Base-by-base conservation (phyloP, 306 rosid genomes). In the Fagus sylvatica region DNA sequence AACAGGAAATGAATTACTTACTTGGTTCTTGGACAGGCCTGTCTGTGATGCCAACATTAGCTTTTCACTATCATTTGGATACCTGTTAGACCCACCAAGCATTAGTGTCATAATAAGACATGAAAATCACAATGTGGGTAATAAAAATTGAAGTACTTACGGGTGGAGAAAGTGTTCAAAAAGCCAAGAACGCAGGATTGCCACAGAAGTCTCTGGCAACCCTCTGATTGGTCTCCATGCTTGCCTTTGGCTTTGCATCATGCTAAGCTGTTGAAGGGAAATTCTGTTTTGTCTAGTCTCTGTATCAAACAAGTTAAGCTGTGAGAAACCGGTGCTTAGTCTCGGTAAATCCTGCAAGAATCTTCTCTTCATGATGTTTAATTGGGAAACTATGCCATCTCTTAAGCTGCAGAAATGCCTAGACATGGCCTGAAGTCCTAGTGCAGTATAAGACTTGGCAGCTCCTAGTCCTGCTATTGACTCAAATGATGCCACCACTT, bases 141-240 rank as follows among this genome's bases (percentile, higher is more conserved):
- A 70, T 17, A 43, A 54, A 74, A 65, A 73, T 43, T 1, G 53
- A 73, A 69, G 53, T 39, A 41, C 90, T 89, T 89, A 93, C 97
- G 97, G 97, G 78, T 93, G 96, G 77, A 93, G 97, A 74, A 93
- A 93, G 85, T 90, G 96, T 77, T 93, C 97, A 32, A 93, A 93
- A 37, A 93, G 91, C 97, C 97, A 93, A 73, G 91, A 81, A 67
- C 97, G 92, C 66, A 93, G 93, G 60, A 93, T 86, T 48, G 93
- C 84, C 43, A 93, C 96, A 22, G 97, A 93, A 48, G 91, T 90
- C 85, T 93, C 97, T 30, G 93, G 97, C 48, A 93, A 83, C 2
- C 97, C 97, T 87, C 93, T 85, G 74, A 93, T 87, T 15, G 97
- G 97, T 86, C 97, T 85, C 93, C 92, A 93, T 0, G 85, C 90